phyloP scores from a whole-genome alignment of 1,284 basidiomycete species.

The Ustilago bromivora region DNA sequence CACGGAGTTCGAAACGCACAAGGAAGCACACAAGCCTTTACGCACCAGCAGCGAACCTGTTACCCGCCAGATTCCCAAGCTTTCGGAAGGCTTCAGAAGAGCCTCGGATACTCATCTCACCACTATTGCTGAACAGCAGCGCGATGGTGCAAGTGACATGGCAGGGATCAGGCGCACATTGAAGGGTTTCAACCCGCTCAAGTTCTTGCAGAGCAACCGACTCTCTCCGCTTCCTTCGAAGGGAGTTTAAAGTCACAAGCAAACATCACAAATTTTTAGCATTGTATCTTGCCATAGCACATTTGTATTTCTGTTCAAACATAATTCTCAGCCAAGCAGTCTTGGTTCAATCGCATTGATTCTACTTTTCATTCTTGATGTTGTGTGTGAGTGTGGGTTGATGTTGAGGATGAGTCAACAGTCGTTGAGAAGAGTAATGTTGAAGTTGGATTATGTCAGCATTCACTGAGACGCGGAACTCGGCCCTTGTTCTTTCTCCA shows the following conservation, averaged over 20 bases:
- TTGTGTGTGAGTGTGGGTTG: not conserved
- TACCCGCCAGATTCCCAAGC: conserved; percentile 21
- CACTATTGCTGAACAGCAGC: conserved; percentile 31
- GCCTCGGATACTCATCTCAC: conserved; percentile 41
- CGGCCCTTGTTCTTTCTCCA: conserved; percentile 34
- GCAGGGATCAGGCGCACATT: conserved; percentile 10
- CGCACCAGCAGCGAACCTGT: conserved; percentile 31
- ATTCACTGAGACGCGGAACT: conserved; percentile 7
- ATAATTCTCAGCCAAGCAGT: not conserved
- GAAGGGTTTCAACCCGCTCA: conserved; percentile 34
- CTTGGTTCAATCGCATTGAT: conserved; percentile 9
- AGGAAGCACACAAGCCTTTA: conserved; percentile 19
- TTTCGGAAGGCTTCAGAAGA: conserved; percentile 22
- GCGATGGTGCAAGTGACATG: not conserved
- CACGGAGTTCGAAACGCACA: not conserved
- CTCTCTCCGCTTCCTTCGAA: conserved; percentile 44
- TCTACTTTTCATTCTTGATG: not conserved
- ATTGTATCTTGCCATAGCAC: conserved; percentile 4
- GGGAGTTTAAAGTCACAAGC: conserved; percentile 10
- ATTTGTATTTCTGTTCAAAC: conserved; percentile 33
- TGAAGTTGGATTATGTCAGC: conserved; percentile 28
- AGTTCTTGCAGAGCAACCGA: conserved; percentile 46
- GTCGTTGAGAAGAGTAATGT: conserved; percentile 1
- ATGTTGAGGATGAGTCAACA: not conserved
- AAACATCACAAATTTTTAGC: not conserved